These are phyloP conservation scores for Phytophthora podocarpi DNA, from an alignment of 352 stramenopile species.

Conservation along the genomic window DNA sequence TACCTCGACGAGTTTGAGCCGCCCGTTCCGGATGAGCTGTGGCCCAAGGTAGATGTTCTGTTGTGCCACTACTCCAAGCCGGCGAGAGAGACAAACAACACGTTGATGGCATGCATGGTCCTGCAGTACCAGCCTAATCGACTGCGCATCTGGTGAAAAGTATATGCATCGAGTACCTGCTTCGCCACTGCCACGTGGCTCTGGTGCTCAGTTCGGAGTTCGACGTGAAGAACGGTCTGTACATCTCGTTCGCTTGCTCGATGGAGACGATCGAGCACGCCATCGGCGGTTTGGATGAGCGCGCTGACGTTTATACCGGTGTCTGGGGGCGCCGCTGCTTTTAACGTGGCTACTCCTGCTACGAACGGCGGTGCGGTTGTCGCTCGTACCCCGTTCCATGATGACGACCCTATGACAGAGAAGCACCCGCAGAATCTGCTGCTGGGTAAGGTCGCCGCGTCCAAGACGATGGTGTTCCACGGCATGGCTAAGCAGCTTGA, in stretches of 20 bases:
- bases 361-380: not conserved
- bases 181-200: constrained; percentile 92
- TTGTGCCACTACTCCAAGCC: constrained; percentile 88
- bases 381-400: not conserved
- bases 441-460: constrained; percentile 82
- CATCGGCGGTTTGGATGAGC: constrained; percentile 63
- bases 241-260: constrained; percentile 96
- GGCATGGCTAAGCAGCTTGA: constrained; percentile 95
- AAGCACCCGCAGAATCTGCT: constrained; percentile 83
- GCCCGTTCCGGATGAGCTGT: constrained; percentile 77
- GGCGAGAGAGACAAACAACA: constrained; percentile 84
- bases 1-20: constrained; percentile 91
- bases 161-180: constrained; percentile 93
- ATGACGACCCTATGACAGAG: constrained; percentile 39
- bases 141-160: constrained; percentile 84
- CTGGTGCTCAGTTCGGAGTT: constrained; percentile 96
- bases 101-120: constrained; percentile 88
- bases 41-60: constrained; percentile 86
- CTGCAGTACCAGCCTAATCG: constrained; percentile 86
- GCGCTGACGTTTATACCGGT: constrained; percentile 39
- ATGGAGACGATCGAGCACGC: constrained; percentile 82
- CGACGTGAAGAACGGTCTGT: constrained; percentile 90
- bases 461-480: constrained; percentile 95
- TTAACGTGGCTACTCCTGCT: not conserved
- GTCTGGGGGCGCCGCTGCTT: not conserved